Conservation (phyloP, 2,329 filamentous ascomycete species). For the Paecilomyces dactylethromorphus region DNA sequence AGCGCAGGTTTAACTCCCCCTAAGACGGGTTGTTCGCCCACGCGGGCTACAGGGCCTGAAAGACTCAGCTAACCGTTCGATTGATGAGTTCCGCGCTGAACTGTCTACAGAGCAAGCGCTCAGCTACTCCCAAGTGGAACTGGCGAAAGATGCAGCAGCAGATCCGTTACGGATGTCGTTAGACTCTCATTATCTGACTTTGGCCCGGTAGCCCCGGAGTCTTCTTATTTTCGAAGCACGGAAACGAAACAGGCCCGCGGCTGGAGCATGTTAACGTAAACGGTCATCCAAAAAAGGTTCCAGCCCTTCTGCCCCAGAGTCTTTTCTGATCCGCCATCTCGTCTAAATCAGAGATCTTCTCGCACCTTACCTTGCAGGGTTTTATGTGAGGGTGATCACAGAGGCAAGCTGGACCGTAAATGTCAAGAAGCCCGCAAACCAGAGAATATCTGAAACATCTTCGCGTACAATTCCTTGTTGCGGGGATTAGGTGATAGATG, state of each 20-base stretch:
- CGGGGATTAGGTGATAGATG: not conserved
- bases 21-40: not conserved
- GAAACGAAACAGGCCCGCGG: not conserved
- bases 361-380: not conserved
- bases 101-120: not conserved
- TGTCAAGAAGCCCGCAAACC: not conserved
- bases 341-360: not conserved
- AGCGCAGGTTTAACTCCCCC: too few species aligned
- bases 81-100: not conserved
- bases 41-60: not conserved
- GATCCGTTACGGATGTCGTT: not conserved
- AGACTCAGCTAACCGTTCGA: not conserved
- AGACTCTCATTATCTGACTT: not conserved
- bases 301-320: not conserved
- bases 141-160: not conserved
- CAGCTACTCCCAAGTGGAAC: not conserved
- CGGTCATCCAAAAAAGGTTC: not conserved
- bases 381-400: not conserved
- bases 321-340: not conserved
- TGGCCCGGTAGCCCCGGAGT: not conserved
- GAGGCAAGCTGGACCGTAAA: not conserved
- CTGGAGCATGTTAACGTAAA: not conserved
- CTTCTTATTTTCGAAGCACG: not conserved
- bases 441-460: not conserved
- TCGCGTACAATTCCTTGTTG: not conserved